Percentiles rank a stretch among this genome's conserved stretches.
phyloP scores from a whole-genome alignment of 495 filamentous ascomycete species.

The Lophiostoma macrostomum region DNA sequence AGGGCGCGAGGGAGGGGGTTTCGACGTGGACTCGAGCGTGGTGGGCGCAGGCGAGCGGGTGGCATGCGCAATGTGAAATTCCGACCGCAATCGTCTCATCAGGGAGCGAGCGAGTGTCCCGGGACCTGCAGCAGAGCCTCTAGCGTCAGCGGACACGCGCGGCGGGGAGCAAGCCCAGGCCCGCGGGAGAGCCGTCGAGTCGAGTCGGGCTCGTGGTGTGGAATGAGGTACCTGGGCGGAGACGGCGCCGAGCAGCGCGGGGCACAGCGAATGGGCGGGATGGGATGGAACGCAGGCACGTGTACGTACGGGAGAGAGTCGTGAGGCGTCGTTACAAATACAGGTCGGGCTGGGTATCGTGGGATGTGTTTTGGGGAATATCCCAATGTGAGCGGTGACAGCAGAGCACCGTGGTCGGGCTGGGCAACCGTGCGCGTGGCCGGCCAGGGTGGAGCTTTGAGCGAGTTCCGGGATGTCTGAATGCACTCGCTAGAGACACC shows the following conservation, averaged over 20 bases:
- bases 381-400: no score
- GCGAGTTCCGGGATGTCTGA: no score
- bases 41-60: constrained; percentile 7
- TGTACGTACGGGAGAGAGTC: neutral
- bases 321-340: no score
- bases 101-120: neutral
- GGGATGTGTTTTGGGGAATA: no score
- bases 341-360: no score
- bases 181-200: no score
- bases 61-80: constrained; percentile 15
- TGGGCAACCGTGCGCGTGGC: no score
- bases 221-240: constrained; percentile 14
- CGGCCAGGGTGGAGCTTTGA: no score
- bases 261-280: neutral
- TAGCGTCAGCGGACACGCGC: neutral
- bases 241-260: constrained; percentile 10
- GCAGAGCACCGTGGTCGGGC: no score
- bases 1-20: constrained; percentile 9
- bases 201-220: neutral
- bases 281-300: neutral
- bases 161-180: no score
- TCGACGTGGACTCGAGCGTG: constrained; percentile 19
- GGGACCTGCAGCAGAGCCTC: neutral
- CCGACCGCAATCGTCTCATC: constrained; percentile 13
- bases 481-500: no score